A percentile compares a stretch with the other conserved stretches of the same genome.
Evolutionary conservation across 345 rosid genomes (phyloP).

Genomic region (Hibiscus mutabilis): DNA sequence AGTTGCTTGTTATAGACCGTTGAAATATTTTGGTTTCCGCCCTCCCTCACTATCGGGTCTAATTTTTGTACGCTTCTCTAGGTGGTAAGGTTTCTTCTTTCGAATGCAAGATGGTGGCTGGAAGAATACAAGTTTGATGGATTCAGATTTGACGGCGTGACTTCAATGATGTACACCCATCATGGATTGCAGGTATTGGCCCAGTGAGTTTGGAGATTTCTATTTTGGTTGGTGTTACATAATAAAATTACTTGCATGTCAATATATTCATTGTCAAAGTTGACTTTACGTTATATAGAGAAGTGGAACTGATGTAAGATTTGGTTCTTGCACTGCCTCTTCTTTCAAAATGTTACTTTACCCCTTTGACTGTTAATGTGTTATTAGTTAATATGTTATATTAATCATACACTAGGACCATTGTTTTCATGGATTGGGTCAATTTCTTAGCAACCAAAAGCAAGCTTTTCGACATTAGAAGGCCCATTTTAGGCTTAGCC

Average conservation of each 20-base stretch:
- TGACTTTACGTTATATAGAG: not conserved
- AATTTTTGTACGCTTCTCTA: conserved; percentile 19
- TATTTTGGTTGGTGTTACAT: not conserved
- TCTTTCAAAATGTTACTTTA: too few species aligned
- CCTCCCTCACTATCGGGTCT: conserved; percentile 11
- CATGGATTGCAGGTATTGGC: conserved; percentile 75
- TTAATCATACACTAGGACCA: not conserved
- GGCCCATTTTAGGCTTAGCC: too few species aligned
- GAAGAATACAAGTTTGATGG: conserved; percentile 95
- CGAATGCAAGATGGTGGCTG: conserved; percentile 99
- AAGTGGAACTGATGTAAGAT: not conserved
- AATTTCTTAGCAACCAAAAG: too few species aligned
- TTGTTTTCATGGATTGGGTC: too few species aligned
- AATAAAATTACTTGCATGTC: not conserved
- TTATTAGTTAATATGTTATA: not conserved
- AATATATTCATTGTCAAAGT: not conserved
- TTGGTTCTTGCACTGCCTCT: not conserved
- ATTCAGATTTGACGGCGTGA: conserved; percentile 96
- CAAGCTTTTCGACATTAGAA: too few species aligned
- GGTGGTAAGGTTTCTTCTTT: conserved; percentile 84
- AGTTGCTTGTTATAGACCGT: conserved; percentile 4
- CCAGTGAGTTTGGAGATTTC: conserved; percentile 5
- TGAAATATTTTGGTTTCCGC: not conserved
- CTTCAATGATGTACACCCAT: conserved; percentile 98
- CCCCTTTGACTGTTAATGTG: too few species aligned